These are phyloP conservation scores for Cochlearia excelsa DNA, from an alignment of 345 rosid species.

Conservation along the genomic window DNA sequence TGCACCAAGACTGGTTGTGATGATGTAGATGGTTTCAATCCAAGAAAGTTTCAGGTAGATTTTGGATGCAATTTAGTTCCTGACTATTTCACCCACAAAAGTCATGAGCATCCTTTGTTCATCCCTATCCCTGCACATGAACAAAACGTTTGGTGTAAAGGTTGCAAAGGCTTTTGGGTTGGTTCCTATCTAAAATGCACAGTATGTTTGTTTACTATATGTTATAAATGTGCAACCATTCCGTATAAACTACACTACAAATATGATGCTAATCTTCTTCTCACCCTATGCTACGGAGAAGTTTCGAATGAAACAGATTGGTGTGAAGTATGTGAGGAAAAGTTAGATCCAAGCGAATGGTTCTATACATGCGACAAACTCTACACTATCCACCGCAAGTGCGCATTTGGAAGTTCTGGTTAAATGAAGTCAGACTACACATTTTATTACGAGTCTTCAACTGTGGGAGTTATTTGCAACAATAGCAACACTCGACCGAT, in stretches of 20 bases:
- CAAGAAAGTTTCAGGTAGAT: background rate
- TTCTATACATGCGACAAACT: constrained; percentile 5
- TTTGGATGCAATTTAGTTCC: constrained; percentile 6
- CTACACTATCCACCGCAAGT: background rate
- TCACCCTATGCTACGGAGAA: background rate
- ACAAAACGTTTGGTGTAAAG: background rate
- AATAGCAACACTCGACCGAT: background rate
- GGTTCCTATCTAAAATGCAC: background rate
- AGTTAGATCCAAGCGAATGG: constrained; percentile 1
- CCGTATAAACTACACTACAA: background rate
- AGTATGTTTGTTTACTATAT: background rate
- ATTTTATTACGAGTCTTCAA: background rate
- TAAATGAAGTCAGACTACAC: background rate
- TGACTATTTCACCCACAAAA: constrained; percentile 8
- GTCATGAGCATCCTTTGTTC: constrained; percentile 17
- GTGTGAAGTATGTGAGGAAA: constrained; percentile 2
- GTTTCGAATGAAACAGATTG: background rate
- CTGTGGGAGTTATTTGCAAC: constrained; percentile 1
- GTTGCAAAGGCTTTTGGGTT: background rate
- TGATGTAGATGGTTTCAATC: no score
- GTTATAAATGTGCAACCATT: background rate
- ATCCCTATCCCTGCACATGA: background rate
- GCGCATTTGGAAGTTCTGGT: background rate
- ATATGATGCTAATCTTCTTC: background rate
- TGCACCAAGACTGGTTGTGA: background rate